Evolutionary conservation across 805 yeast species (phyloP).

Genomic region (Barnettozyma salicaria): DNA sequence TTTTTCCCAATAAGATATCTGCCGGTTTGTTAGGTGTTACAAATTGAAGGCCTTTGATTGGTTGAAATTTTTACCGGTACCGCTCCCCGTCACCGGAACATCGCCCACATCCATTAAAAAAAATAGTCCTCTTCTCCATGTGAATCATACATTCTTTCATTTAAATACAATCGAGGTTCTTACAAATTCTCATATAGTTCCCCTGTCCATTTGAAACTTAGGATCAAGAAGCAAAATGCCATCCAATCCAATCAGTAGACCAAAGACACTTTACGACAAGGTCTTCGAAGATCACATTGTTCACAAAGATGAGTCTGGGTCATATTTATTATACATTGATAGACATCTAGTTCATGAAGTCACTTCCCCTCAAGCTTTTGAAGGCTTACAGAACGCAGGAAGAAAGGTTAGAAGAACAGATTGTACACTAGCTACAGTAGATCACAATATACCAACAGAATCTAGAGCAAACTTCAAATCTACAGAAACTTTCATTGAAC

Average conservation of each 20-base stretch:
- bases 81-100: conserved; percentile 11
- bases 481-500: conserved; percentile 75
- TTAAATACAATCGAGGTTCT: conserved; percentile 1
- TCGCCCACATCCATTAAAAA: conserved; percentile 2
- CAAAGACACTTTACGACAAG: conserved; percentile 88
- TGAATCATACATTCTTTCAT: conserved; percentile 1
- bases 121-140: not conserved
- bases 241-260: conserved; percentile 30
- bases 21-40: no score
- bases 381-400: conserved; percentile 84
- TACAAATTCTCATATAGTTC: not conserved
- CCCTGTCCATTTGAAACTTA: no score
- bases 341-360: conserved; percentile 98
- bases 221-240: conserved; percentile 28
- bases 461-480: conserved; percentile 74
- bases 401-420: conserved; percentile 87
- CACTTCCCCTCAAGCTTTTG: conserved; percentile 98
- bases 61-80: conserved; percentile 11
- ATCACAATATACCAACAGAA: conserved; percentile 94
- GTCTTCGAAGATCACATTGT: conserved; percentile 94
- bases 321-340: conserved; percentile 84
- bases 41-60: conserved; percentile 16
- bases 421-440: conserved; percentile 92
- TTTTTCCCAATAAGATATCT: no score
- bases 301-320: conserved; percentile 81